phyloP scores from a whole-genome alignment of 495 filamentous ascomycete species.

The Staphylotrichum longicolle region DNA sequence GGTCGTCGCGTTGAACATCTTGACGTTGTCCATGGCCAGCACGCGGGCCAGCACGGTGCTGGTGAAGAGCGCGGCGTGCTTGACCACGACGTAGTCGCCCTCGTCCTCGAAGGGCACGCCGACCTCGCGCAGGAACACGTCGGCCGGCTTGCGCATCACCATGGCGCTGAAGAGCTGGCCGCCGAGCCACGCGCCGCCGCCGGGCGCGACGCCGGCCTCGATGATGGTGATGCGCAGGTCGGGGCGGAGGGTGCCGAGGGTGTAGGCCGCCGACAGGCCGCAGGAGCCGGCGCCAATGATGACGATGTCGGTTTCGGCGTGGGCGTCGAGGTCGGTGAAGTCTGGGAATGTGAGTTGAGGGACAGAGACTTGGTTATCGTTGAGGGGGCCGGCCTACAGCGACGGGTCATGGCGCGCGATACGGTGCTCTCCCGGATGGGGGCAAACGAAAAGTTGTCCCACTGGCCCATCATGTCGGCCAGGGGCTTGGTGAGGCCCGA shows the following conservation, averaged over 20 bases:
- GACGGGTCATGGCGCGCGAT: slow-evolving; percentile 85
- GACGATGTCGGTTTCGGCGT: slow-evolving; percentile 88
- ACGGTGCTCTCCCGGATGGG: slow-evolving; percentile 88
- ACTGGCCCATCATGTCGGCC: slow-evolving; percentile 62
- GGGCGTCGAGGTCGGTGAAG: slow-evolving; percentile 83
- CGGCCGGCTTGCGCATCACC: slow-evolving; percentile 89
- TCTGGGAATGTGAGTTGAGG: slow-evolving; percentile 30
- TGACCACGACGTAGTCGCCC: slow-evolving; percentile 82
- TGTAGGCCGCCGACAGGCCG: slow-evolving; percentile 79
- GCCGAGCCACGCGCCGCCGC: slow-evolving; percentile 88
- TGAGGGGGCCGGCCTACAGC: slow-evolving; percentile 41
- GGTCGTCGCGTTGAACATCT: slow-evolving; percentile 90
- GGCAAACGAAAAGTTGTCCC: slow-evolving; percentile 76
- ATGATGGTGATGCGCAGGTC: slow-evolving; percentile 91
- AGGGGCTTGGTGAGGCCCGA: slow-evolving; percentile 53
- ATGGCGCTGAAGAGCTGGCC: slow-evolving; percentile 91
- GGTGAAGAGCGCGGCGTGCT: slow-evolving; percentile 89
- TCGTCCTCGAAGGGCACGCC: slow-evolving; percentile 86
- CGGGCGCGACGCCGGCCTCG: slow-evolving; percentile 80
- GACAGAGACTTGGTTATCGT: too few relatives aligned
- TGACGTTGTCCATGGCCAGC: slow-evolving; percentile 79
- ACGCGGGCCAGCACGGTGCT: slow-evolving; percentile 80
- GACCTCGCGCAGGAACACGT: slow-evolving; percentile 74
- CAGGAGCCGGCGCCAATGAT: slow-evolving; percentile 88
- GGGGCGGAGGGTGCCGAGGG: slow-evolving; percentile 76